phyloP scores from a whole-genome alignment of 768 basidiomycete genomes.

The Amanita muscaria region DNA sequence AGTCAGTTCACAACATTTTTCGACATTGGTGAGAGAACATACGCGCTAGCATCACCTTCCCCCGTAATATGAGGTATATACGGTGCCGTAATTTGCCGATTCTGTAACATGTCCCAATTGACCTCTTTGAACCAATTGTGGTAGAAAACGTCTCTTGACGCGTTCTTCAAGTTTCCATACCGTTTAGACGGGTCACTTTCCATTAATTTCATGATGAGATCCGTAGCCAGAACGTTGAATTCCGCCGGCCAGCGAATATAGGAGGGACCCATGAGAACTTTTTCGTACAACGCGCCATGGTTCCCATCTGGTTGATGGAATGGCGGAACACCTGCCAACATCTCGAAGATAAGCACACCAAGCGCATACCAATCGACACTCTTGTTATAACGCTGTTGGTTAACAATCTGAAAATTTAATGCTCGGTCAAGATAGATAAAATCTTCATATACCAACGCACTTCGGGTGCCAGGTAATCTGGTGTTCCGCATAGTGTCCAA shows the following conservation, averaged over 20 bases:
- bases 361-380: slow-evolving; percentile 98
- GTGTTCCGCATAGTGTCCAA: slow-evolving; percentile 93
- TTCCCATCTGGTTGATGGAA: slow-evolving; percentile 85
- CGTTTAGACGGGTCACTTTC: slow-evolving; percentile 83
- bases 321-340: slow-evolving; percentile 93
- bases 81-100: slow-evolving; percentile 87
- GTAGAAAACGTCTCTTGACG: slow-evolving; percentile 84
- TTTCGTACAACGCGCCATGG: slow-evolving; percentile 85
- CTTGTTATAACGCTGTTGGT: slow-evolving; percentile 85
- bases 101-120: slow-evolving; percentile 75
- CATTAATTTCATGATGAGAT: slow-evolving; percentile 86
- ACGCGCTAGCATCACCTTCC: slow-evolving; percentile 95
- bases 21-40: slow-evolving; percentile 23
- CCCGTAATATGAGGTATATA: slow-evolving; percentile 88
- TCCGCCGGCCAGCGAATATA: slow-evolving; percentile 73
- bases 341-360: slow-evolving; percentile 94
- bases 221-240: slow-evolving; percentile 67
- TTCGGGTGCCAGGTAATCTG: slow-evolving; percentile 96
- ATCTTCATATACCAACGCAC: slow-evolving; percentile 25
- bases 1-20: slow-evolving; percentile 10
- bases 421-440: slow-evolving; percentile 8
- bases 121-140: slow-evolving; percentile 95
- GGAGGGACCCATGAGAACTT: slow-evolving; percentile 70
- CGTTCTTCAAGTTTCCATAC: slow-evolving; percentile 83
- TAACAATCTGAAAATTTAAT: slow-evolving; percentile 49